These are phyloP conservation scores for Fusarium secorum DNA, from an alignment of 2,329 filamentous ascomycete species.

Conservation along the genomic window DNA sequence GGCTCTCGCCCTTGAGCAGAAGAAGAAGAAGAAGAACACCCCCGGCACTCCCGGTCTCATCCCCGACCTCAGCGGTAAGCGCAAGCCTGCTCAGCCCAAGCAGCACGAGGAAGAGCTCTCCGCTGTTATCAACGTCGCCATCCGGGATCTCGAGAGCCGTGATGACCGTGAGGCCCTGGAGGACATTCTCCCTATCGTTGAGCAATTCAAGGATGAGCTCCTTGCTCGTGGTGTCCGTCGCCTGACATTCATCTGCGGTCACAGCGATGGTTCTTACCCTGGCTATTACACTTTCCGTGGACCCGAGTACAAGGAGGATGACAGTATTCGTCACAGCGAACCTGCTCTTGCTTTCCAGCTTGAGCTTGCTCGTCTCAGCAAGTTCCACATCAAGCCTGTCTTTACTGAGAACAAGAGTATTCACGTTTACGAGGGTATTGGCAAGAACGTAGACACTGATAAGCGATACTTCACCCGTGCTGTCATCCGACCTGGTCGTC, in stretches of 20 bases:
- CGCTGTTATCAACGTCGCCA: constrained; percentile 89
- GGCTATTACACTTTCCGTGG: constrained; percentile 99
- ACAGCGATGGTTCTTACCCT: constrained; percentile 91
- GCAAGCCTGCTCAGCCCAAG: constrained; percentile 56
- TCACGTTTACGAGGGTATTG: constrained; percentile 96
- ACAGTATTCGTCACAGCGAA: constrained; percentile 96
- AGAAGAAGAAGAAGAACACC: constrained; percentile 63
- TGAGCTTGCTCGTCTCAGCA: constrained; percentile 89
- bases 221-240: constrained; percentile 83
- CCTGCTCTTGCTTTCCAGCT: constrained; percentile 98
- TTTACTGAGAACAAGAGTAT: constrained; percentile 99
- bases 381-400: constrained; percentile 97
- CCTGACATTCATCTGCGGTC: constrained; percentile 94
- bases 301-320: constrained; percentile 86
- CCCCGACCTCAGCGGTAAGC: constrained; percentile 77
- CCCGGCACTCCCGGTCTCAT: constrained; percentile 66
- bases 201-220: constrained; percentile 84
- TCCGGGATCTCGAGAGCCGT: constrained; percentile 84
- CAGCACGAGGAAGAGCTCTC: constrained; percentile 74
- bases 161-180: constrained; percentile 82
- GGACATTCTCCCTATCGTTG: constrained; percentile 78
- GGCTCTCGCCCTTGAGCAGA: constrained; percentile 70
- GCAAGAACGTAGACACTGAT: constrained; percentile 93
- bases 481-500: constrained; percentile 90
- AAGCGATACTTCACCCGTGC: constrained; percentile 99